Evolutionary conservation across 2,329 filamentous ascomycete genomes (phyloP).

Genomic region (Malbranchea cinnamomea): DNA sequence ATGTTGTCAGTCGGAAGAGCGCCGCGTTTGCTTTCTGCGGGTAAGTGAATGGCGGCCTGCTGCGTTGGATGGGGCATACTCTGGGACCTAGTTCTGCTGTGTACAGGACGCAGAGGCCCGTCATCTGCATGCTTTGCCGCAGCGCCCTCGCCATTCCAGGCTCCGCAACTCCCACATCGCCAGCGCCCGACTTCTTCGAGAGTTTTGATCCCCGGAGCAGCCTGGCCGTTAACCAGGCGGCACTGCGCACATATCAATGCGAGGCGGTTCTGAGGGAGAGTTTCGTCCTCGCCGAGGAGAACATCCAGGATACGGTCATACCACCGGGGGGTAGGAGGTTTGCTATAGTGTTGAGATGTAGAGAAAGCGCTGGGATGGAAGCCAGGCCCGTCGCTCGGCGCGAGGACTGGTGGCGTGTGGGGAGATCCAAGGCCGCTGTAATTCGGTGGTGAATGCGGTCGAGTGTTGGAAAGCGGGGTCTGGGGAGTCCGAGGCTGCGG

Average conservation of each 20-base stretch:
- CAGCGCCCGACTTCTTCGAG: constrained; percentile 71
- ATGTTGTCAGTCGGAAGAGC: not conserved
- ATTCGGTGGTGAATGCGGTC: too few relatives aligned
- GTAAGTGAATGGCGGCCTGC: too few relatives aligned
- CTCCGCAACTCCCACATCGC: constrained; percentile 75
- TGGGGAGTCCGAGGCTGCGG: too few relatives aligned
- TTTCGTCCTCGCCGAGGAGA: constrained; percentile 88
- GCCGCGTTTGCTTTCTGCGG: too few relatives aligned
- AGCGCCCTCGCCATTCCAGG: constrained; percentile 67
- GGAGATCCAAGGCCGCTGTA: too few relatives aligned
- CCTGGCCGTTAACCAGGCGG: constrained; percentile 85
- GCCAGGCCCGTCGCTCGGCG: constrained; percentile 23
- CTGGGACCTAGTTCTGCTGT: constrained; percentile 1
- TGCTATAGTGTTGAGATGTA: constrained; percentile 17
- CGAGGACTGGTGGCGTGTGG: too few relatives aligned
- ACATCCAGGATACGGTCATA: constrained; percentile 90
- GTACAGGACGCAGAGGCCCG: not conserved
- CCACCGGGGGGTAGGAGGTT: constrained; percentile 48
- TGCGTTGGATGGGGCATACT: constrained; percentile 3
- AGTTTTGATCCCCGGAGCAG: constrained; percentile 67
- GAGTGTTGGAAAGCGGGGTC: too few relatives aligned
- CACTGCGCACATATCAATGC: constrained; percentile 73
- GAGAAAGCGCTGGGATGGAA: constrained; percentile 36
- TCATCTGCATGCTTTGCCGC: constrained; percentile 27
- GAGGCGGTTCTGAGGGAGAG: constrained; percentile 75